Conservation (phyloP, 495 filamentous ascomycete genomes). For the Penicillium samsonianum region DNA sequence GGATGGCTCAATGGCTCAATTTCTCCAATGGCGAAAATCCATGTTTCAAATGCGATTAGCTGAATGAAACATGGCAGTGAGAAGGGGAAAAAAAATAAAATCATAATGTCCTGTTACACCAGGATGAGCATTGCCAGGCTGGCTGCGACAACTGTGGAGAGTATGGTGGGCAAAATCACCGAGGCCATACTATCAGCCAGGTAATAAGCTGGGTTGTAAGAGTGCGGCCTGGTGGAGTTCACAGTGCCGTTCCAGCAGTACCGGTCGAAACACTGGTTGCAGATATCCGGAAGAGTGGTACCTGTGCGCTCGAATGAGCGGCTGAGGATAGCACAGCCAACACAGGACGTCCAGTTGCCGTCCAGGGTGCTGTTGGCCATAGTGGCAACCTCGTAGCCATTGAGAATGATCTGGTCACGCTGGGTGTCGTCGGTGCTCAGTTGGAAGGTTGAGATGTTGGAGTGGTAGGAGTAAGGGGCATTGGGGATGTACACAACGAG, state of each 20-base stretch:
- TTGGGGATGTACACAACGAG: slow-evolving; percentile 92
- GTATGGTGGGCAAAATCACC: slow-evolving; percentile 18
- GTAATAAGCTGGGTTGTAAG: slow-evolving; percentile 34
- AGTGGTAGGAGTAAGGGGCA: slow-evolving; percentile 68
- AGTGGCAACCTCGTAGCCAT: slow-evolving; percentile 81
- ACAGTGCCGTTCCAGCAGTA: slow-evolving; percentile 72
- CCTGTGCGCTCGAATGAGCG: slow-evolving; percentile 69
- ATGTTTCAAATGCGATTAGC: neutral
- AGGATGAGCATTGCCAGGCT: slow-evolving; percentile 29
- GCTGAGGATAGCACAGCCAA: slow-evolving; percentile 85
- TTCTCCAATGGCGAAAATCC: neutral
- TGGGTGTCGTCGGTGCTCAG: slow-evolving; percentile 59
- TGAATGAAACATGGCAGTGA: neutral
- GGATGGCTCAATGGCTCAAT: neutral
- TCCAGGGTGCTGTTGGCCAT: slow-evolving; percentile 77
- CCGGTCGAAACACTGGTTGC: slow-evolving; percentile 68
- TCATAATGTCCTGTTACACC: slow-evolving; percentile 19
- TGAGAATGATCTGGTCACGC: slow-evolving; percentile 76
- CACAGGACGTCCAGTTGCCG: slow-evolving; percentile 70
- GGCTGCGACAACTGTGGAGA: slow-evolving; percentile 26
- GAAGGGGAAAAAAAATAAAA: neutral
- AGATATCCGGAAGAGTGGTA: slow-evolving; percentile 63
- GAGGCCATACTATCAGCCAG: slow-evolving; percentile 21
- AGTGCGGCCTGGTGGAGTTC: slow-evolving; percentile 32
- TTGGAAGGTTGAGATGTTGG: slow-evolving; percentile 75